These are phyloP conservation scores for Cercospora sp. DNA, from an alignment of 2,329 filamentous ascomycete genomes.

Conservation along the genomic window DNA sequence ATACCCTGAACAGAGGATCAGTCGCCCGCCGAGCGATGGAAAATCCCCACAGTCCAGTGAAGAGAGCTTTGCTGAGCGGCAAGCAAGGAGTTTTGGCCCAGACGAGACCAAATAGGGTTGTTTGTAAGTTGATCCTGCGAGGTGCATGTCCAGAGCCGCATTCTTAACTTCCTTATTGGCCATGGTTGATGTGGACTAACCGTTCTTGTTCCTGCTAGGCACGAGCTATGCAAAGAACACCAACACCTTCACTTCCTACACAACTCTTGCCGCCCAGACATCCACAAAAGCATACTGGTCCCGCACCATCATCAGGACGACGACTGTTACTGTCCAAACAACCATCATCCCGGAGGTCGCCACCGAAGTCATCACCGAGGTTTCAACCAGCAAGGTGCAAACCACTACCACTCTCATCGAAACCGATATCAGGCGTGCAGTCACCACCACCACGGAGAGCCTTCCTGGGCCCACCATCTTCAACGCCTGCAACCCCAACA, in stretches of 20 bases:
- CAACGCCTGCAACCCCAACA: neutral
- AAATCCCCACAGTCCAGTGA: neutral
- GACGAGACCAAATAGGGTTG: slow-evolving; percentile 8
- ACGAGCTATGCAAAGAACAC: neutral
- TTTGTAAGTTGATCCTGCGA: slow-evolving; percentile 2
- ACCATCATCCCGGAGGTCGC: neutral
- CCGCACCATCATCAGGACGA: neutral
- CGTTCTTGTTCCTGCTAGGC: neutral
- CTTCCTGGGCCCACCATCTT: neutral
- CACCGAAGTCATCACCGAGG: neutral
- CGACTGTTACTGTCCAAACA: neutral
- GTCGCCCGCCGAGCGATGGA: neutral
- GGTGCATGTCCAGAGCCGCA: neutral
- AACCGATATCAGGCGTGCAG: neutral
- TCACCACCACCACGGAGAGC: neutral
- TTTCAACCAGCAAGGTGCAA: neutral
- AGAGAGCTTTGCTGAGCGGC: slow-evolving; percentile 5
- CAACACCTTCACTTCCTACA: slow-evolving; percentile 4
- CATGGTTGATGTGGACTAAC: neutral
- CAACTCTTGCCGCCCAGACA: neutral
- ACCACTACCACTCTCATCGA: neutral
- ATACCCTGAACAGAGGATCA: neutral
- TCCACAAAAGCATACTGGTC: slow-evolving; percentile 6
- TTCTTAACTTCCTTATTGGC: neutral
- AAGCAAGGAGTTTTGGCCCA: slow-evolving; percentile 10